phyloP scores from a whole-genome alignment of 768 basidiomycete species.

The Collybiopsis luxurians region DNA sequence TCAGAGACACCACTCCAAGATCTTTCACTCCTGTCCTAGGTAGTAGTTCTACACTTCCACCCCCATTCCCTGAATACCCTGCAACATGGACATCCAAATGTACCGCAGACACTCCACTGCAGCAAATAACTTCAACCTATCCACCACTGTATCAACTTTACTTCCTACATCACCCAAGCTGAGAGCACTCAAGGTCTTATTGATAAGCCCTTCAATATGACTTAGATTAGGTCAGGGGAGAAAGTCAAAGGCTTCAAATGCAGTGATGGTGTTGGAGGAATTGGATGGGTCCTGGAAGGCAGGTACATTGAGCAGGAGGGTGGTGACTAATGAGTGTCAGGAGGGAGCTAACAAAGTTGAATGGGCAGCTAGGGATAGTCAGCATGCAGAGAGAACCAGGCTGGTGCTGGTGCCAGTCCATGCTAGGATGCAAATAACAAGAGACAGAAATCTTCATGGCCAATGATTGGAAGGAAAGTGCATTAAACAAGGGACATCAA shows the following conservation, averaged over 20 bases:
- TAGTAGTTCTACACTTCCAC: slow-evolving; percentile 16
- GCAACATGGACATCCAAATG: slow-evolving; percentile 26
- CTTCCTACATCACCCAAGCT: slow-evolving; percentile 26
- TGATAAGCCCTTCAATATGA: too few species aligned
- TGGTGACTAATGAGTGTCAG: too few species aligned
- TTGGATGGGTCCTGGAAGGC: background rate
- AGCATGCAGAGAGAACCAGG: too few species aligned
- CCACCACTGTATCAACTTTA: slow-evolving; percentile 21
- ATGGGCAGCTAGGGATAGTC: too few species aligned
- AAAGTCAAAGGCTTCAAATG: background rate
- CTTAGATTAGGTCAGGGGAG: background rate
- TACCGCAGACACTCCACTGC: slow-evolving; percentile 32
- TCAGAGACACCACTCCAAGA: slow-evolving; percentile 31
- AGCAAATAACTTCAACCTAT: slow-evolving; percentile 31
- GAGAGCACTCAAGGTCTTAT: too few species aligned
- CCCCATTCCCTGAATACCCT: slow-evolving; percentile 25
- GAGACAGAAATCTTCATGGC: too few species aligned
- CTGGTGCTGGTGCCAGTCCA: too few species aligned
- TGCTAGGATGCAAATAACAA: too few species aligned
- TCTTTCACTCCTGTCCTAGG: slow-evolving; percentile 26
- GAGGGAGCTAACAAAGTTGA: too few species aligned
- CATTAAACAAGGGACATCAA: too few species aligned
- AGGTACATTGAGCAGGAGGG: background rate
- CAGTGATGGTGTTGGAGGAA: background rate
- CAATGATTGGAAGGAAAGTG: too few species aligned